A percentile compares a stretch with the other conserved stretches of the same genome.
Conservation (phyloP, 306 rosid species). For the Cicer pinnatifidum region DNA sequence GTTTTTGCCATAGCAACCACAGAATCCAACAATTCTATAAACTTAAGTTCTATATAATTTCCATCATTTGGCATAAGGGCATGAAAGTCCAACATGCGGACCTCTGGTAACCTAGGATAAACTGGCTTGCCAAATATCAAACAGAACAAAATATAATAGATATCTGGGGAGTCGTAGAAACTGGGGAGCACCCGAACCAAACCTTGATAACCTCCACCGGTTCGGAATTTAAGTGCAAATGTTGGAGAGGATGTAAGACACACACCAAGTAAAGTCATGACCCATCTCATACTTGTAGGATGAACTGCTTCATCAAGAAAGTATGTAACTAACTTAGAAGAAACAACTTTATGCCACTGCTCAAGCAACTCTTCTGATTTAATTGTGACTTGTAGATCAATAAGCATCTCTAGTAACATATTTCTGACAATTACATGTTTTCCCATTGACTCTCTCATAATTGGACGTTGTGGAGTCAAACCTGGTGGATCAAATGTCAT, state of each 20-base stretch:
- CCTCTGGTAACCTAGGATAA: constrained; percentile 98
- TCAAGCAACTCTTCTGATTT: constrained; percentile 90
- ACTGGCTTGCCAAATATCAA: constrained; percentile 96
- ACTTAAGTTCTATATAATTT: constrained; percentile 68
- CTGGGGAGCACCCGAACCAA: constrained; percentile 89
- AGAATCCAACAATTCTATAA: constrained; percentile 86
- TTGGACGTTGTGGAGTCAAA: constrained; percentile 60
- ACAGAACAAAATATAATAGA: constrained; percentile 95
- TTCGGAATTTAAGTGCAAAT: constrained; percentile 88
- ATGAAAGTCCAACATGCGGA: constrained; percentile 98
- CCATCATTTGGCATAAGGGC: constrained; percentile 98
- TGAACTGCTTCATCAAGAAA: constrained; percentile 98
- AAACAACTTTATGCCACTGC: constrained; percentile 98
- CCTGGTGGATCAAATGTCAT: constrained; percentile 99
- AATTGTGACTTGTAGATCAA: constrained; percentile 95
- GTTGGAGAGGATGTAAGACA: constrained; percentile 96
- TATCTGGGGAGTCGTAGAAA: constrained; percentile 96
- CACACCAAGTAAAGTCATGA: constrained; percentile 98
- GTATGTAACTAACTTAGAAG: constrained; percentile 92
- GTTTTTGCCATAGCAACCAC: constrained; percentile 91
- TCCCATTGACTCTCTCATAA: constrained; percentile 93
- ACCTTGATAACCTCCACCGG: constrained; percentile 98
- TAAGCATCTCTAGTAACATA: constrained; percentile 97
- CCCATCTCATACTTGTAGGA: constrained; percentile 99
- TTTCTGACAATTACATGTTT: constrained; percentile 98